phyloP scores from a whole-genome alignment of 2,329 filamentous ascomycete genomes.

The Neonectria magnoliae region DNA sequence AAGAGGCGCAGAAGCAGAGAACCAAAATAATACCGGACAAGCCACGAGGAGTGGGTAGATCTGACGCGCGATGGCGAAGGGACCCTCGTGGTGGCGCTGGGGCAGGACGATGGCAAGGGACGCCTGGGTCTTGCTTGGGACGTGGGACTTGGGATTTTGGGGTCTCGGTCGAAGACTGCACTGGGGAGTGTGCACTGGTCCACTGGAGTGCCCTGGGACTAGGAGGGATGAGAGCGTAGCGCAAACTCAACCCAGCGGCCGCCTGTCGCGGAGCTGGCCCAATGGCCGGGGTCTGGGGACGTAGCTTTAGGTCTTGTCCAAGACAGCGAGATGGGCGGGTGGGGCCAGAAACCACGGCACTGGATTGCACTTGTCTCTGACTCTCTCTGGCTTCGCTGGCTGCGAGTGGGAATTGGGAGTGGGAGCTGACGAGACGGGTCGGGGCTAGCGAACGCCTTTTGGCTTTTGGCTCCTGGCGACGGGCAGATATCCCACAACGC shows the following conservation, averaged over 20 bases:
- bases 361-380: slow-evolving; percentile 47
- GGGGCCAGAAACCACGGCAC: slow-evolving; percentile 46
- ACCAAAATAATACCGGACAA: slow-evolving; percentile 38
- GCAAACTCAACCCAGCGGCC: slow-evolving; percentile 40
- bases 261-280: slow-evolving; percentile 41
- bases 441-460: slow-evolving; percentile 42
- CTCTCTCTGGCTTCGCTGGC: background rate
- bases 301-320: slow-evolving; percentile 36
- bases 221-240: slow-evolving; percentile 35
- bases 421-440: slow-evolving; percentile 31
- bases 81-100: slow-evolving; percentile 49
- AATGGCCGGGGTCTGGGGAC: slow-evolving; percentile 43
- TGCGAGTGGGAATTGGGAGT: background rate
- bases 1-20: slow-evolving; percentile 37
- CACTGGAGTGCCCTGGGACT: slow-evolving; percentile 24
- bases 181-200: slow-evolving; percentile 26
- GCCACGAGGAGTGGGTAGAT: slow-evolving; percentile 44
- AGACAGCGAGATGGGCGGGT: slow-evolving; percentile 39
- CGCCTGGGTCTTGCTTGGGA: slow-evolving; percentile 33
- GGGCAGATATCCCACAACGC: slow-evolving; percentile 31
- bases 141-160: slow-evolving; percentile 32
- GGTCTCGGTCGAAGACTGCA: slow-evolving; percentile 21
- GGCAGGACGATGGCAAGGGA: slow-evolving; percentile 43
- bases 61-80: slow-evolving; percentile 45
- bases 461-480: slow-evolving; percentile 23